A percentile compares a stretch with the other conserved stretches of the same genome.
phyloP scores from a whole-genome alignment of 257 asterid species.

The Plantago major region DNA sequence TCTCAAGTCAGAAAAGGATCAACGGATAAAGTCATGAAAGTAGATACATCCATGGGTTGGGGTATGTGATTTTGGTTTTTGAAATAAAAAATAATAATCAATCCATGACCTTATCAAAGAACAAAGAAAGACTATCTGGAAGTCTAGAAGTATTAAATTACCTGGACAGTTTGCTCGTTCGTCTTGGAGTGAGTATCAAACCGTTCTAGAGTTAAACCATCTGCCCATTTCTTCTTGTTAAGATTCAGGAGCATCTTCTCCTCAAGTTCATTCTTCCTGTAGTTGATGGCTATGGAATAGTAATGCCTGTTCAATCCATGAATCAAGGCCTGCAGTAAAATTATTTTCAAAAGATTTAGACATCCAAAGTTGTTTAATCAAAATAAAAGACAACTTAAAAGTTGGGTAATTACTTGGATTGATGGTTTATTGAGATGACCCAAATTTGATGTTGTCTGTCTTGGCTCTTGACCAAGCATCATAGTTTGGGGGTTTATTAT shows the following conservation, averaged over 20 bases:
- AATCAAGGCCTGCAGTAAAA: slow-evolving; percentile 68
- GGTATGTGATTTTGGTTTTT: too few species aligned
- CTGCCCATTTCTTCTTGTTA: slow-evolving; percentile 96
- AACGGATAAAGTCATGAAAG: too few species aligned
- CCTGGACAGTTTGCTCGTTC: slow-evolving; percentile 93
- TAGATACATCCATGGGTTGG: too few species aligned
- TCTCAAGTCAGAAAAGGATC: too few species aligned
- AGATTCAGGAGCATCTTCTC: slow-evolving; percentile 96
- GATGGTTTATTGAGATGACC: slow-evolving; percentile 99
- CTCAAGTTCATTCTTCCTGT: slow-evolving; percentile 96
- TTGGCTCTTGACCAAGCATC: slow-evolving; percentile 99
- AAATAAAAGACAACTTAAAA: neutral
- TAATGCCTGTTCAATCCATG: slow-evolving; percentile 97
- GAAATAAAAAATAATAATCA: too few species aligned
- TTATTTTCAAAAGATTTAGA: slow-evolving; percentile 4
- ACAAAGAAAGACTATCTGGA: too few species aligned
- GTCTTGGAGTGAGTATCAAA: slow-evolving; percentile 93
- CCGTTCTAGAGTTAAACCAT: slow-evolving; percentile 83
- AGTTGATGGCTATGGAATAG: slow-evolving; percentile 92
- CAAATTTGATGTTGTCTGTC: slow-evolving; percentile 94
- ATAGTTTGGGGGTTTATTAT: slow-evolving; percentile 94
- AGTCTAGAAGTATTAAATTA: slow-evolving; percentile 17
- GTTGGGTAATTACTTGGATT: slow-evolving; percentile 55
- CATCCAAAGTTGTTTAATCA: neutral
- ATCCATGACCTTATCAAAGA: too few species aligned